A percentile compares a stretch with the other conserved stretches of the same genome.
Conservation (phyloP, 1,284 basidiomycete genomes). For the Moesziomyces antarcticus region DNA sequence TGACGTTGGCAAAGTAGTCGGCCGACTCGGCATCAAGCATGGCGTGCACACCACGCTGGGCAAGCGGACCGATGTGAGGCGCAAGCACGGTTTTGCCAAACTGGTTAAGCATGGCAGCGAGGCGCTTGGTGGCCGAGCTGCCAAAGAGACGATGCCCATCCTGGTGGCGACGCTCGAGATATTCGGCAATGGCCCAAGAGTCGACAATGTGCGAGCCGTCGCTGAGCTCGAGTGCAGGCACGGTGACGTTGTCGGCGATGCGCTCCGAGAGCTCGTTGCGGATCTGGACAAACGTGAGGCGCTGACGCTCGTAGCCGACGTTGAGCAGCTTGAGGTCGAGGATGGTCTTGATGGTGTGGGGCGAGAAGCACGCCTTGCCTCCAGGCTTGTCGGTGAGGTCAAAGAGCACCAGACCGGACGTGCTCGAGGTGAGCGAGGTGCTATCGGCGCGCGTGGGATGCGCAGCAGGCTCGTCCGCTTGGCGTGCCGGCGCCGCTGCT, state of each 20-base stretch:
- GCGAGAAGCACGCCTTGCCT: slow-evolving; percentile 33
- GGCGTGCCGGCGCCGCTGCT: slow-evolving; percentile 21
- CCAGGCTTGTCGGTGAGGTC: slow-evolving; percentile 50
- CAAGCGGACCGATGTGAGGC: slow-evolving; percentile 38
- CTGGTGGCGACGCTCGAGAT: slow-evolving; percentile 42
- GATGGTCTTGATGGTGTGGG: slow-evolving; percentile 57
- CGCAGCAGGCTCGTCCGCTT: slow-evolving; percentile 8
- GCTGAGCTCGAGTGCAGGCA: slow-evolving; percentile 50
- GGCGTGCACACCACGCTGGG: slow-evolving; percentile 29
- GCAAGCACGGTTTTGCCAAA: slow-evolving; percentile 48
- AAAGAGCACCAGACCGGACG: slow-evolving; percentile 52
- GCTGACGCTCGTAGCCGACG: slow-evolving; percentile 56
- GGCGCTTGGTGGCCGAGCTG: slow-evolving; percentile 29
- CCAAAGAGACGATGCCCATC: slow-evolving; percentile 44
- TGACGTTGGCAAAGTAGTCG: slow-evolving; percentile 52
- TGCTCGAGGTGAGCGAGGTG: slow-evolving; percentile 26
- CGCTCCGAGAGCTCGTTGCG: slow-evolving; percentile 48
- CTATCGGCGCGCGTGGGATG: slow-evolving; percentile 20
- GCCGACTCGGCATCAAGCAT: slow-evolving; percentile 48
- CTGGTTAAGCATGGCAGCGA: slow-evolving; percentile 49
- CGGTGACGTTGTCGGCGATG: slow-evolving; percentile 53
- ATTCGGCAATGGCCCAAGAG: slow-evolving; percentile 56
- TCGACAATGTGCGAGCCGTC: slow-evolving; percentile 57
- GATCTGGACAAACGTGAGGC: slow-evolving; percentile 55
- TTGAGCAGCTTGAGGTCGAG: slow-evolving; percentile 56